Base-by-base conservation (phyloP, 768 basidiomycete genomes). In the Porphyrellus cyaneotinctus region DNA sequence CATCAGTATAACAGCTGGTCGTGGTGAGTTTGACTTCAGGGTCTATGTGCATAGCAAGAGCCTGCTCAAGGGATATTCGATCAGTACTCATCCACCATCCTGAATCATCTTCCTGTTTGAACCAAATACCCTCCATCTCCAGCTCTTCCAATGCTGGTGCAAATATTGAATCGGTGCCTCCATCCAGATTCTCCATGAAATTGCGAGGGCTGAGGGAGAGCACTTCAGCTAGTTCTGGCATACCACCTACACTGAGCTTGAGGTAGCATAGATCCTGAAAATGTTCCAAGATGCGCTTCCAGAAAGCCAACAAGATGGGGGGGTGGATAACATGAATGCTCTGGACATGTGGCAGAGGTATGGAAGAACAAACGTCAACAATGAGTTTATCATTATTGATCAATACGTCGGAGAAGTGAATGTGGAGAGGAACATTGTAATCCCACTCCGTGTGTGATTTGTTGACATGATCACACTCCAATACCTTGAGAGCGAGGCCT, bases 81-180 rank as follows among this genome's bases (percentile, higher is more conserved):
- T n/a, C n/a, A n/a, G n/a, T n/a, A n/a, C n/a, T n/a, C n/a, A n/a
- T n/a, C n/a, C n/a, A n/a, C n/a, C n/a, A n/a, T n/a, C n/a, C n/a
- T n/a, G n/a, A n/a, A n/a, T n/a, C n/a, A n/a, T n/a, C n/a, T n/a
- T n/a, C n/a, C n/a, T n/a, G n/a, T n/a, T n/a, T n/a, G n/a, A n/a
- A n/a, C n/a, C n/a, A n/a, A n/a, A n/a, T n/a, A n/a, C n/a, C n/a
- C n/a, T n/a, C n/a, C 26, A 43, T 13, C 14, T 43, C 42, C 42
- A 43, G 28, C 26, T 43, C 26, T 13, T 64, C 4, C 60, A 64
- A 2, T 43, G 38, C 23, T 38, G 54, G 13, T 10, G 60, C 31
- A 20, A 44, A 6, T 2, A 20, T n/a, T 9, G 8, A 4, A 13
- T 44, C 8, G 12, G 15, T 13, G 22, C 5, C 20, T 6, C 14